These are phyloP conservation scores for Penicillium paxilli DNA, from an alignment of 495 filamentous ascomycete genomes.

Conservation along the genomic window DNA sequence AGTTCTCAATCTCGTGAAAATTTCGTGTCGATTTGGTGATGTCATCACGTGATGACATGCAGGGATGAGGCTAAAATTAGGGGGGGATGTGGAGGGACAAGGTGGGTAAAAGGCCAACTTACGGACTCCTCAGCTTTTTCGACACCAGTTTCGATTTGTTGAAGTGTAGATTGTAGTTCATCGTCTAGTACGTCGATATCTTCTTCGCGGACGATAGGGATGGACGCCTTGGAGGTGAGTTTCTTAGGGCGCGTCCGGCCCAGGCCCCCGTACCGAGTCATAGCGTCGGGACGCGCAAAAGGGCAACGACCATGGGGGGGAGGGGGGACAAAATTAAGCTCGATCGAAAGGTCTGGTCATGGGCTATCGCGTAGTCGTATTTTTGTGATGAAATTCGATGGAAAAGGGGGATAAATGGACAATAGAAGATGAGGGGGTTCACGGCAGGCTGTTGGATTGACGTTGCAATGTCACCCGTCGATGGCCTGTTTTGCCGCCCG, in stretches of 20 bases:
- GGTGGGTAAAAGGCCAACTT: slow-evolving; percentile 52
- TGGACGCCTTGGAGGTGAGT: slow-evolving; percentile 80
- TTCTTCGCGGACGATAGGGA: slow-evolving; percentile 82
- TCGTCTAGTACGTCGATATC: slow-evolving; percentile 80
- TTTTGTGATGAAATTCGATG: slow-evolving; percentile 55
- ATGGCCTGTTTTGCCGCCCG: slow-evolving; percentile 46
- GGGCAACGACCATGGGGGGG: slow-evolving; percentile 45
- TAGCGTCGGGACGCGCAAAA: slow-evolving; percentile 59
- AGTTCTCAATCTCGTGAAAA: slow-evolving; percentile 29
- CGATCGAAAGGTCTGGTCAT: slow-evolving; percentile 50
- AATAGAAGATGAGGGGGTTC: slow-evolving; percentile 43
- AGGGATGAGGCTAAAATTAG: slow-evolving; percentile 43
- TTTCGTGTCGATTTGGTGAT: slow-evolving; percentile 32
- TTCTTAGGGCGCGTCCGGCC: slow-evolving; percentile 78
- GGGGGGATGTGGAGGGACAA: slow-evolving; percentile 30
- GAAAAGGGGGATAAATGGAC: slow-evolving; percentile 58
- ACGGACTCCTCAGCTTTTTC: slow-evolving; percentile 97
- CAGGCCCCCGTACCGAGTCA: slow-evolving; percentile 62
- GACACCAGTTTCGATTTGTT: slow-evolving; percentile 90
- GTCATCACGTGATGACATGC: slow-evolving; percentile 55
- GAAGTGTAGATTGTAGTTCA: slow-evolving; percentile 64
- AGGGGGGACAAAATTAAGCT: slow-evolving; percentile 43
- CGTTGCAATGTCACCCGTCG: slow-evolving; percentile 54
- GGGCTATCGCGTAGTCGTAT: slow-evolving; percentile 53
- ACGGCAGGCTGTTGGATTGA: slow-evolving; percentile 60